Conservation (phyloP, 139 green algal genomes). For the Chlamydomonas schloesseri region DNA sequence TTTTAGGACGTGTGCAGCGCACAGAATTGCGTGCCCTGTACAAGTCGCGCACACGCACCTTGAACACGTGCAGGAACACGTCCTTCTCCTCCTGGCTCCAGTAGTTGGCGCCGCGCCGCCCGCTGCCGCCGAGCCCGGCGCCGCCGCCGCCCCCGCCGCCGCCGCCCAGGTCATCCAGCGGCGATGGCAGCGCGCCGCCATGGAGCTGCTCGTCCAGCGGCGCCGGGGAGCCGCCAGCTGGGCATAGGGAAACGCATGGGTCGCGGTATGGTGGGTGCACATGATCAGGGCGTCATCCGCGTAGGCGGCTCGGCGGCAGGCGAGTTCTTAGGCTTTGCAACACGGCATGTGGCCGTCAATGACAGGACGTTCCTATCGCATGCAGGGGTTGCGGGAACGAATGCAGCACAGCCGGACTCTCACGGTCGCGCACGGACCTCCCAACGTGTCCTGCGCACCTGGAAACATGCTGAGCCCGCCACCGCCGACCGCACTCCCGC, state of each 20-base stretch:
- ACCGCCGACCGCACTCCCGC: not conserved
- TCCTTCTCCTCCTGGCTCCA: slow-evolving; percentile 71
- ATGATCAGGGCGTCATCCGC: no score
- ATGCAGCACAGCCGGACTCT: no score
- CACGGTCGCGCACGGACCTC: no score
- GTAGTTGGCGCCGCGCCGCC: slow-evolving; percentile 42
- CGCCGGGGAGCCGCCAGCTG: not conserved
- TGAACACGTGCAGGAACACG: slow-evolving; percentile 62
- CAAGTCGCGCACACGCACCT: slow-evolving; percentile 14
- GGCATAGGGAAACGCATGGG: no score
- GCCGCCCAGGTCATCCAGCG: not conserved
- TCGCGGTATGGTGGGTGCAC: no score
- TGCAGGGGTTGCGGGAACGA: no score
- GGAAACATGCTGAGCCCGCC: not conserved
- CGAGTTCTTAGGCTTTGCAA: no score
- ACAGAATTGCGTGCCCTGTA: no score
- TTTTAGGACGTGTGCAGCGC: no score
- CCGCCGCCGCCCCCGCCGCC: not conserved
- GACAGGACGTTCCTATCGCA: no score
- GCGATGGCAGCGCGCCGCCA: not conserved
- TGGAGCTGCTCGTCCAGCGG: not conserved
- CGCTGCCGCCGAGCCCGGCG: slow-evolving; percentile 8
- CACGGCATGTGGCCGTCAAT: no score
- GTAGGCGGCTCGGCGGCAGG: no score
- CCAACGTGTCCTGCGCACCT: not conserved